Evolutionary conservation across 2,329 filamentous ascomycete species (phyloP).

Genomic region (Coniochaeta ligniaria): DNA sequence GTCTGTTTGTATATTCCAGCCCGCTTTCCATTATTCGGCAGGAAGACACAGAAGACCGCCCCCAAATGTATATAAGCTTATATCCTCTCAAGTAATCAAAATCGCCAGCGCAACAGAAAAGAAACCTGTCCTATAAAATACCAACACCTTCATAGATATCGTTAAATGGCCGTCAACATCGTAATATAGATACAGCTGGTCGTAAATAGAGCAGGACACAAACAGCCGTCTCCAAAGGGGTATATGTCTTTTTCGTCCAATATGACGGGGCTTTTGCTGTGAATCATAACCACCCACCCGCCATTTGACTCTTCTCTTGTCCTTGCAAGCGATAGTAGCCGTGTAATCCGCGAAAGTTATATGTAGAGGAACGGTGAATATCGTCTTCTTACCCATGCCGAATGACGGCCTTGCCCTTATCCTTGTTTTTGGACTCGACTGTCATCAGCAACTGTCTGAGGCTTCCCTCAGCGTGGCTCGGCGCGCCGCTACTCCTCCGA

Average conservation of each 20-base stretch:
- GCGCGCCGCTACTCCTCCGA: neutral
- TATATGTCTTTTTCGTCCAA: neutral
- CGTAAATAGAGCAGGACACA: neutral
- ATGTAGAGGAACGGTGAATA: neutral
- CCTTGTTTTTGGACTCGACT: slow-evolving; percentile 14
- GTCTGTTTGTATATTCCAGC: neutral
- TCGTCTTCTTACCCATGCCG: neutral
- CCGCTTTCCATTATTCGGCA: neutral
- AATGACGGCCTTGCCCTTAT: slow-evolving; percentile 18
- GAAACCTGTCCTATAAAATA: neutral
- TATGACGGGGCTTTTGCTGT: neutral
- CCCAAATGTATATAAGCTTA: neutral
- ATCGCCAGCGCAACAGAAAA: neutral
- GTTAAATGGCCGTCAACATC: neutral
- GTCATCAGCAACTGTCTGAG: slow-evolving; percentile 43
- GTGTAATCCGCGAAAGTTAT: neutral
- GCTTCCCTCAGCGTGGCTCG: slow-evolving; percentile 48
- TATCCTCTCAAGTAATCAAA: neutral
- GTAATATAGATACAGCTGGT: neutral
- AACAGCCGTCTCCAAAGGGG: neutral
- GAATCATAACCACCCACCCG: too few species aligned
- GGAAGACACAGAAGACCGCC: too few species aligned
- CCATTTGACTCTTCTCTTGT: neutral
- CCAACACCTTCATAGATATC: neutral
- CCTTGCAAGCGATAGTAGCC: too few species aligned